These are phyloP conservation scores for Tephrocybe rancida DNA, from an alignment of 768 basidiomycete genomes.

Conservation along the genomic window DNA sequence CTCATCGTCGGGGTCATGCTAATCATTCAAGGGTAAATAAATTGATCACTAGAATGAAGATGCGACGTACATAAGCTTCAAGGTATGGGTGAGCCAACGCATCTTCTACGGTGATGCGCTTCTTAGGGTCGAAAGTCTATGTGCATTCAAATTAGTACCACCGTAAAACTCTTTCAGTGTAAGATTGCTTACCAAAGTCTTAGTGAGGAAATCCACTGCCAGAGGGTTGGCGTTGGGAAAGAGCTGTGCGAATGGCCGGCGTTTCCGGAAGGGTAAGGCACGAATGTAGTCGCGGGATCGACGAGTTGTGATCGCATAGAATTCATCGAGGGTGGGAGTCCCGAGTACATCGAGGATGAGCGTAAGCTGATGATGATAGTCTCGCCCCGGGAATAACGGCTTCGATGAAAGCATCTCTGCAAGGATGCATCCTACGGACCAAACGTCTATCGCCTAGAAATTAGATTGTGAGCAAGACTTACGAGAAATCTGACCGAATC, in stretches of 20 bases:
- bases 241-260: conserved; percentile 75
- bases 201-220: conserved; percentile 70
- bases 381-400: conserved; percentile 95
- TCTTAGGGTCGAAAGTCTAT: conserved; percentile 97
- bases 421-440: conserved; percentile 87
- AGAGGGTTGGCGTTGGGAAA: conserved; percentile 91
- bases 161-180: background rate
- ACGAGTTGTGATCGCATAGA: conserved; percentile 93
- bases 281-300: conserved; percentile 95
- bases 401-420: conserved; percentile 98
- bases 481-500: conserved; percentile 7
- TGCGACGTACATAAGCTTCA: conserved; percentile 78
- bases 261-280: conserved; percentile 91
- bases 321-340: conserved; percentile 96
- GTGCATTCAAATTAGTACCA: background rate
- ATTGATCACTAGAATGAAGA: background rate
- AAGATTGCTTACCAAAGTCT: conserved; percentile 62
- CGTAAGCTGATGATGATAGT: conserved; percentile 94
- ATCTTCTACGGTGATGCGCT: conserved; percentile 92
- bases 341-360: conserved; percentile 97
- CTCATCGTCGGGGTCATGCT: conserved; percentile 97
- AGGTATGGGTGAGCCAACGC: conserved; percentile 95
- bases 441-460: conserved; percentile 77
- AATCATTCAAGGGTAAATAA: conserved; percentile 6
- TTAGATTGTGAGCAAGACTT: background rate